Evolutionary conservation across 768 basidiomycete genomes (phyloP).

Genomic region (Pisolithus marmoratus): DNA sequence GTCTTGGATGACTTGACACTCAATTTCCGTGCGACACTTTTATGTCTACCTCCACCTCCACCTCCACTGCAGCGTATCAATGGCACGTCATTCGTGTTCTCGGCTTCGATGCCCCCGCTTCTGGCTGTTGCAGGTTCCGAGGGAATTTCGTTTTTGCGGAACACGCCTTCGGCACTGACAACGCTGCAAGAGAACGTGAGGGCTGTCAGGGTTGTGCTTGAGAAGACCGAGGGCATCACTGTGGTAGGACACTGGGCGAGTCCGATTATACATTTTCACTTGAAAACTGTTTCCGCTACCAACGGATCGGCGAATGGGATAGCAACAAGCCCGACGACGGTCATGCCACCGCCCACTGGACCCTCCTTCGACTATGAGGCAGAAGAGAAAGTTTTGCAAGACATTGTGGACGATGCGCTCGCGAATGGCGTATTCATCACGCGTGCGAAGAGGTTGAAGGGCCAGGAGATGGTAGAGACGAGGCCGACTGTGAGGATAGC

Average conservation of each 20-base stretch:
- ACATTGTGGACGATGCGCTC: slow-evolving; percentile 85
- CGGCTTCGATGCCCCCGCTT: slow-evolving; percentile 88
- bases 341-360: slow-evolving; percentile 10
- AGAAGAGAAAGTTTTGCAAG: slow-evolving; percentile 83
- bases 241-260: slow-evolving; percentile 84
- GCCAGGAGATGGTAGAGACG: slow-evolving; percentile 79
- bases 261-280: slow-evolving; percentile 81
- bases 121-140: slow-evolving; percentile 86
- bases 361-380: slow-evolving; percentile 43
- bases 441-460: slow-evolving; percentile 71
- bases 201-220: slow-evolving; percentile 72
- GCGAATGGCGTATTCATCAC: slow-evolving; percentile 82
- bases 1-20: neutral
- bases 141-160: slow-evolving; percentile 73
- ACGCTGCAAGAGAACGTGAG: slow-evolving; percentile 78
- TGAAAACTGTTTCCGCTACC: slow-evolving; percentile 24
- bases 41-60: neutral
- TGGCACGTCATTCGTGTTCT: slow-evolving; percentile 92
- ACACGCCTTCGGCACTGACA: slow-evolving; percentile 68
- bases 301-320: neutral
- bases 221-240: slow-evolving; percentile 72
- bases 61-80: slow-evolving; percentile 72
- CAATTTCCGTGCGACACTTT: neutral
- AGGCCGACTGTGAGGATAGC: slow-evolving; percentile 84
- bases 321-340: neutral